phyloP scores from a whole-genome alignment of 306 rosid species.

The Senna siamea region DNA sequence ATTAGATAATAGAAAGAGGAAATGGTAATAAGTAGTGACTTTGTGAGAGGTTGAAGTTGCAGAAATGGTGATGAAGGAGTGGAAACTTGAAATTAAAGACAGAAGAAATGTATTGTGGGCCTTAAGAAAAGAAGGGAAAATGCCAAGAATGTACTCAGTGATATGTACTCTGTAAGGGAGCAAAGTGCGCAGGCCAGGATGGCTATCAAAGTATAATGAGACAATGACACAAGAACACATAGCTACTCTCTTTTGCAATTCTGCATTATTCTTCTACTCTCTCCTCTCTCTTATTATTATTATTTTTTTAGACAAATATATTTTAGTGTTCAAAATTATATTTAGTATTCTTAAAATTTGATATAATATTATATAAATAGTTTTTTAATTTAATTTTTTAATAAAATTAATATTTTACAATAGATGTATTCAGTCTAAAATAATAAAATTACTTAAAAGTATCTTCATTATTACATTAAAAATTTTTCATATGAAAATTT shows the following conservation, averaged over 20 bases:
- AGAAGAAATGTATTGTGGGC: conserved; percentile 38
- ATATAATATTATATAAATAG: too few species aligned
- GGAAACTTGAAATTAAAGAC: conserved; percentile 30
- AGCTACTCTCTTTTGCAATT: conserved; percentile 35
- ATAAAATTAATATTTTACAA: too few species aligned
- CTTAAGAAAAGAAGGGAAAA: conserved; percentile 38
- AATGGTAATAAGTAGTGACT: too few species aligned
- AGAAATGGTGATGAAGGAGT: conserved; percentile 33
- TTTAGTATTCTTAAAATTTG: too few species aligned
- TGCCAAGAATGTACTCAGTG: conserved; percentile 48
- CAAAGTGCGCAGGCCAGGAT: conserved; percentile 47
- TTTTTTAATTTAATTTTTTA: too few species aligned
- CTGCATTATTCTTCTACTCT: conserved; percentile 24
- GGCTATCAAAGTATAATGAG: conserved; percentile 47
- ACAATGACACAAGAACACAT: conserved; percentile 54
- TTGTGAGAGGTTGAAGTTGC: not conserved
- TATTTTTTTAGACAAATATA: too few species aligned
- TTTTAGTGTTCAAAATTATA: too few species aligned
- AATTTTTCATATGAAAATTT: too few species aligned
- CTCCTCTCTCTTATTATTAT: conserved; percentile 11
- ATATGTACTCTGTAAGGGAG: conserved; percentile 39
- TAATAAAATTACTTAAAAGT: too few species aligned
- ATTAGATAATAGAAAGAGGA: conserved; percentile 37
- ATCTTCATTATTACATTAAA: too few species aligned
- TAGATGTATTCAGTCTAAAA: too few species aligned